Percentiles rank a stretch among this genome's conserved stretches.
Evolutionary conservation across 495 filamentous ascomycete genomes (phyloP).

Genomic region (Annulohypoxylon nitens): DNA sequence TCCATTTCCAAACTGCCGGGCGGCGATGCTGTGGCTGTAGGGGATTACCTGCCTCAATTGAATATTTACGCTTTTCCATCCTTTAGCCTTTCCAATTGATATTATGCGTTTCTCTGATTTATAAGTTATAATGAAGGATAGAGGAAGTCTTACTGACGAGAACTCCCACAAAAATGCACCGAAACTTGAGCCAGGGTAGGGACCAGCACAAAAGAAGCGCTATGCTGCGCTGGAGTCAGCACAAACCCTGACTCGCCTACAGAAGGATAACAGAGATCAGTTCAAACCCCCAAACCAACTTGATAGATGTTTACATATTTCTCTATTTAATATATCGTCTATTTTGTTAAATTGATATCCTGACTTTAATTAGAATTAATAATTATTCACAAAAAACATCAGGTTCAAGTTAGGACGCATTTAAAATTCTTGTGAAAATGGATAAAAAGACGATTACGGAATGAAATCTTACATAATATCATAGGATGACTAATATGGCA

Average conservation of each 20-base stretch:
- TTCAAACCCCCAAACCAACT: background rate
- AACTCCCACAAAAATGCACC: background rate
- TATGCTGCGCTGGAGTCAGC: slow-evolving; percentile 14
- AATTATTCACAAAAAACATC: too few species aligned
- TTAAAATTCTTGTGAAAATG: too few species aligned
- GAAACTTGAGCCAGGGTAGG: background rate
- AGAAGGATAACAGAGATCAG: background rate
- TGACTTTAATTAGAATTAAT: too few species aligned
- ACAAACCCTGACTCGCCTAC: background rate
- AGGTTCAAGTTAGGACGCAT: background rate
- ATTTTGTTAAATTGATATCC: too few species aligned
- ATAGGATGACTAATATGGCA: too few species aligned
- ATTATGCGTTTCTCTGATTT: background rate
- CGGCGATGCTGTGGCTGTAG: background rate
- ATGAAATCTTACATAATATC: too few species aligned
- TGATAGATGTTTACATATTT: background rate
- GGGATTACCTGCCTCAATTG: background rate
- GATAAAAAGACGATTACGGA: too few species aligned
- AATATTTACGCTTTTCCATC: slow-evolving; percentile 9
- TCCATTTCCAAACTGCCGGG: slow-evolving; percentile 6
- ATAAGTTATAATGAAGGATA: background rate
- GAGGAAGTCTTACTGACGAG: background rate
- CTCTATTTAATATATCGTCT: too few species aligned
- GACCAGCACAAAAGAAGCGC: background rate
- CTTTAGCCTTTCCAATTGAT: background rate